These are phyloP conservation scores for Phytophthora rubi DNA, from an alignment of 352 stramenopile genomes.

Conservation along the genomic window DNA sequence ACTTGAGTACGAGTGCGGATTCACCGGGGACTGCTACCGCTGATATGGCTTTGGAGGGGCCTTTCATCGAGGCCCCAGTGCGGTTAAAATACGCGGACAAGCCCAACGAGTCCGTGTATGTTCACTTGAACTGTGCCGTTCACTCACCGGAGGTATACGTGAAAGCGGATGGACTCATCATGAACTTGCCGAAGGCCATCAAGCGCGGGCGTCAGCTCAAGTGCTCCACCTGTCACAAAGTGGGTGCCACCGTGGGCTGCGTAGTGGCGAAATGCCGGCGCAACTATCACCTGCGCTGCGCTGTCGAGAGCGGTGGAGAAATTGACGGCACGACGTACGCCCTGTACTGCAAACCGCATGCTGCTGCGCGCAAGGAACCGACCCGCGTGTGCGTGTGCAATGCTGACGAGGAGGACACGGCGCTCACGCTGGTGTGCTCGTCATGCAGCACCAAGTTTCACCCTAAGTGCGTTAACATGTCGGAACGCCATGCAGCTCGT, in stretches of 20 bases:
- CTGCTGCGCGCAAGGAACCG: slow-evolving; percentile 44
- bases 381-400: slow-evolving; percentile 54
- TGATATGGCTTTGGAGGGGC: slow-evolving; percentile 56
- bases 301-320: slow-evolving; percentile 70
- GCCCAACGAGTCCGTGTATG: slow-evolving; percentile 64
- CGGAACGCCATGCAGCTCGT: slow-evolving; percentile 61
- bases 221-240: slow-evolving; percentile 70
- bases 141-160: slow-evolving; percentile 87
- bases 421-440: slow-evolving; percentile 63
- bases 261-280: slow-evolving; percentile 77
- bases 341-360: slow-evolving; percentile 77
- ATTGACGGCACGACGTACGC: slow-evolving; percentile 79
- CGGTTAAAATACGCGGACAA: slow-evolving; percentile 81
- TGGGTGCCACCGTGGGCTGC: slow-evolving; percentile 79
- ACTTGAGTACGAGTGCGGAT: slow-evolving; percentile 7
- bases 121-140: slow-evolving; percentile 85
- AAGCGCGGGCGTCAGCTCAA: slow-evolving; percentile 82
- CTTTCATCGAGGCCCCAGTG: slow-evolving; percentile 79
- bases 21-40: slow-evolving; percentile 29
- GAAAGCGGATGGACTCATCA: slow-evolving; percentile 81
- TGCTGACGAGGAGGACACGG: slow-evolving; percentile 46
- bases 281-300: slow-evolving; percentile 85
- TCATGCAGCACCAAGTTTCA: slow-evolving; percentile 78
- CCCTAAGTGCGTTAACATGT: slow-evolving; percentile 84
- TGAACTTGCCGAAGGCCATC: slow-evolving; percentile 76